Base-by-base conservation (phyloP, 345 rosid species). In the Mercurialis annua region DNA sequence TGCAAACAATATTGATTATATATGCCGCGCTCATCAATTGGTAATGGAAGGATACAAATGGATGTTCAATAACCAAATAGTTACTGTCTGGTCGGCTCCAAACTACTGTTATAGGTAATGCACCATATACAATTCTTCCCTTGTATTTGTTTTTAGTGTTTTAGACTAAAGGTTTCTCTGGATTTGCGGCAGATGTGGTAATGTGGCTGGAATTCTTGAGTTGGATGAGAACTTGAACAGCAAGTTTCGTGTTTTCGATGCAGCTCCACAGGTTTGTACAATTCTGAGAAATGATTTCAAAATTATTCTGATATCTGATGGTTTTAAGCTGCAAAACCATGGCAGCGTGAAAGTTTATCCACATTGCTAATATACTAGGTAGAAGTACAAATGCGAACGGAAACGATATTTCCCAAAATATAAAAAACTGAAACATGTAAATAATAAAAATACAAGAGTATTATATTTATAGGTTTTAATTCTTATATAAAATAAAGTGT, bases 61-160 rank as follows among this genome's bases (percentile, higher is more conserved):
- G 98, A 90, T 95, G 99, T 95, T 92, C 66, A 88, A 85, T 72
- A 74, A 80, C 66, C 97, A 92, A 82, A 90, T 95, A 68, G 97
- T 95, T 74, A 95, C 98, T 5, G 98, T 95, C 17, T 95, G 99
- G 99, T 92, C 99, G 1, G 99, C 99, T 62, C 99, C 99, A 52
- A 95, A 95, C 77, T 95, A 95, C 83, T 95, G 99, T 73, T 92
- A 95, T 69, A 87, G 99, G 99, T 95, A 80, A 66, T 64, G 26
- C 36, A 33, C 8, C 53, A 18, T 61, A 14, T 17, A 26, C 27
- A 50, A 23, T 52, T 48, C 21, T 63, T 48, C 49, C 46, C 43
- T 36, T 69, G 33, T 1, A 17, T 56, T 63, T 62, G 54, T 71
- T 63, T 47, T 36, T 23, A 20, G 18, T 62, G 54, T 71, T 63